Evolutionary conservation across 192 early-diverging fungal species (phyloP), one percentile per base, ranked within the genome.

Genomic region (Helicostylum pulchrum): DNA sequence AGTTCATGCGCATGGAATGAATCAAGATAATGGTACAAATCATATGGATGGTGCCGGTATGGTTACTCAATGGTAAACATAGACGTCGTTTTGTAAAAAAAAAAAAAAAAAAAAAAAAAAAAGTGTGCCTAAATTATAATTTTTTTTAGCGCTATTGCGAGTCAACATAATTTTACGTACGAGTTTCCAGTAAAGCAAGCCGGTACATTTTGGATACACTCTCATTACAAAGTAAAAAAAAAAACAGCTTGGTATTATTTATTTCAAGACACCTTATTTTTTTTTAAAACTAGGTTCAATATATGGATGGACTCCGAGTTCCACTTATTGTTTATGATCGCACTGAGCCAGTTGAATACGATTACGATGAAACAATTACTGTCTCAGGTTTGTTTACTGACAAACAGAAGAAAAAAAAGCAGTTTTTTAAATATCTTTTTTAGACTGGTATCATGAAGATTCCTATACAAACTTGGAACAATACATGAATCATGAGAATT

Each of bases 201-300:
- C 17, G 94, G 94, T 45, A 93, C 90, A 11, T 93, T 87, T 76
- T 95, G 94, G 94, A 83, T 88, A 58, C 92, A 94, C 65, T 74
- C 83, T 47, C 92, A 94, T 67, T 81, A 65, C 64, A 69, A 68
- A 36, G 81, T 78, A 62, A 19, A 43, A 19, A 46, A n/a, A 20
- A 20, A 4, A 19, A 59, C 3, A 30, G 36, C 7, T 30, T 60
- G 8, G 2, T 26, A 26, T 26, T 26, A 26, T 26, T 26, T 26
- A 26, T 26, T 26, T 26, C 26, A 26, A 26, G 26, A 2, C 26
- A 26, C 2, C 26, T 39, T 39, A 39, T 39, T 39, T 9, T 39
- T 8, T 14, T 54, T 44, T 44, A 44, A 36, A 31, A 23, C 14
- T 45, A 71, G 69, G 69, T 56, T 9, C 89, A 92, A 73, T 94